Evolutionary conservation across 116 monocot species (phyloP).

Genomic region (Iris pallida): DNA sequence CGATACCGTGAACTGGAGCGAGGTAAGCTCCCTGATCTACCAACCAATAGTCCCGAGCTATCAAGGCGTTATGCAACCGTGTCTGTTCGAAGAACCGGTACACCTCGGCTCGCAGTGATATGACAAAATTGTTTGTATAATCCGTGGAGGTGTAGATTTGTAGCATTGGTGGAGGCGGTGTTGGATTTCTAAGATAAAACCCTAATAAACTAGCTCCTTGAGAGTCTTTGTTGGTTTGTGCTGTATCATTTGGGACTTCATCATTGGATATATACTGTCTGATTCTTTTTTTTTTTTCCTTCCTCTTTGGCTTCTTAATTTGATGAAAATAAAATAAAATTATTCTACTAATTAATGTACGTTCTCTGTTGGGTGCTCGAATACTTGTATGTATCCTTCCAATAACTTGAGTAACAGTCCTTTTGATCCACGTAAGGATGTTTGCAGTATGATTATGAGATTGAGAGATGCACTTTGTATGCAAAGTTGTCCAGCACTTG

Average conservation of each 20-base stretch:
- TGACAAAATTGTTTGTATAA: slow-evolving; percentile 9
- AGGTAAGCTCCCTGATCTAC: slow-evolving; percentile 15
- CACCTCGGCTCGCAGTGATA: slow-evolving; percentile 13
- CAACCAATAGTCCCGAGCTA: slow-evolving; percentile 4
- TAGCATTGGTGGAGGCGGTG: slow-evolving; percentile 11
- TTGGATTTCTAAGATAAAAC: slow-evolving; percentile 11
- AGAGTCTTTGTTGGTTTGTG: slow-evolving; percentile 6
- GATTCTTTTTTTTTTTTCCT: neutral
- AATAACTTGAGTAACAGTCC: too few relatives aligned
- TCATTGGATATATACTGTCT: neutral
- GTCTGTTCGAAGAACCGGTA: slow-evolving; percentile 16
- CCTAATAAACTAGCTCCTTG: slow-evolving; percentile 7
- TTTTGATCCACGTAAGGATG: too few relatives aligned
- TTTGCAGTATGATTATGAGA: too few relatives aligned
- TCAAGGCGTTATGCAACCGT: slow-evolving; percentile 19
- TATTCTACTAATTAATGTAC: neutral
- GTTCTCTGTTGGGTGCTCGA: neutral
- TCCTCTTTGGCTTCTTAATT: neutral
- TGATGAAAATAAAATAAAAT: neutral
- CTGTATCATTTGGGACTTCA: neutral
- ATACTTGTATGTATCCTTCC: neutral
- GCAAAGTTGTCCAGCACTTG: too few relatives aligned
- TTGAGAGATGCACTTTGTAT: too few relatives aligned
- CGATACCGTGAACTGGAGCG: slow-evolving; percentile 14
- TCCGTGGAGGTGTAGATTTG: slow-evolving; percentile 14